Base-by-base conservation (phyloP, 768 basidiomycete genomes). In the Amanita exitialis region DNA sequence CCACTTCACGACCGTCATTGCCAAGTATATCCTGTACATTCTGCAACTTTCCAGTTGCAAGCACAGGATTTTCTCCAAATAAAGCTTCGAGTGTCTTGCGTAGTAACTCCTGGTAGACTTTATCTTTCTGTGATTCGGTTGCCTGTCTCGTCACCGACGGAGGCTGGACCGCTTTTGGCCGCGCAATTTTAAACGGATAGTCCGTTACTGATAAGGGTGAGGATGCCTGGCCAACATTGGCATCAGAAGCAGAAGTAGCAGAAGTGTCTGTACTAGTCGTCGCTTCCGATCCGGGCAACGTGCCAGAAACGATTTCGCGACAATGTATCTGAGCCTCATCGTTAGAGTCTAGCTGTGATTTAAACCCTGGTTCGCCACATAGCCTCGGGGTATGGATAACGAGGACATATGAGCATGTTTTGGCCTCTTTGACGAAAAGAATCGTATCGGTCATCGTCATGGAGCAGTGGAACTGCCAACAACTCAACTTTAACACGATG, bases 321-420 rank as follows among this genome's bases (percentile, higher is more conserved):
- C 90, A 93, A 51, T 80, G 81, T 59, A 92, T 83, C 58, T 75
- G 68, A 9, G 82, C 73, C 57, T 90, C 86, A 47, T 81, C 79
- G 44, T 73, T 75, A 35, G 74, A 69, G 56, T 88, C 83, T 43
- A 75, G 75, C 28, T 73, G 79, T 51, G 88, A 86, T 64, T 79
- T 86, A 72, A 99, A 98, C 9, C 93, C 90, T 15, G 93, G 93
- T 59, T 95, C 86, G 53, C 83, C 80, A 62, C 96, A 98, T 16
- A 99, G 75, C 50, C 92, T 86, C 30, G 96, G 94, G 0, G 95
- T 96, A 64, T 97, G 88, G 52, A 98, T 82, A 56, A 97, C 86
- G 46, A 98, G 74, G 41, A 96, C 82, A 64, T 99, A 98, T 56
- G 87, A 82, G 68, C 96, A 99, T 35, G 89, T 94, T 63, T 87